Percentiles rank a stretch among this genome's conserved stretches.
Evolutionary conservation across 352 stramenopile species (phyloP).

Genomic region (Phytophthora chlamydospora): DNA sequence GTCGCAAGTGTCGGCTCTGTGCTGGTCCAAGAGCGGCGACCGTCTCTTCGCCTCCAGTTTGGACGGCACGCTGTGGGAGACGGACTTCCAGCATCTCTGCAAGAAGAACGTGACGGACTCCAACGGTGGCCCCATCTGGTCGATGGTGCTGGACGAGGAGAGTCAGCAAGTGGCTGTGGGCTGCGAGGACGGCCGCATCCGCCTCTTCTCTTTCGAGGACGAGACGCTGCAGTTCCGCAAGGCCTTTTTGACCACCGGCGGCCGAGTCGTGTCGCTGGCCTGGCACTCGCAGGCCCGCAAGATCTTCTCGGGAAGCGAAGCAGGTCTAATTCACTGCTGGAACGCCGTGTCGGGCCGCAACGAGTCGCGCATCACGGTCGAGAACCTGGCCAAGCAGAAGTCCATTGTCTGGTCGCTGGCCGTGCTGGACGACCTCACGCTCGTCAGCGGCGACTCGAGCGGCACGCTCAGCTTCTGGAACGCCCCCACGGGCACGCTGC

Average conservation of each 20-base stretch:
- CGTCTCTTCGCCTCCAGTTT: constrained; percentile 77
- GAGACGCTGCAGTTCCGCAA: constrained; percentile 86
- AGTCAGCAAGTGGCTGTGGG: constrained; percentile 77
- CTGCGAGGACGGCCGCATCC: constrained; percentile 91
- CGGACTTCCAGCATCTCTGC: constrained; percentile 73
- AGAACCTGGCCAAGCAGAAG: constrained; percentile 78
- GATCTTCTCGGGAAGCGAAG: constrained; percentile 88
- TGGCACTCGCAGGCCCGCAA: constrained; percentile 76
- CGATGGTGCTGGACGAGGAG: constrained; percentile 74
- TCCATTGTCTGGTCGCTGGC: constrained; percentile 91
- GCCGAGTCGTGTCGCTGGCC: constrained; percentile 83
- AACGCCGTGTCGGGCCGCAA: constrained; percentile 80
- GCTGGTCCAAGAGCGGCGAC: constrained; percentile 39
- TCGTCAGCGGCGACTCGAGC: constrained; percentile 93
- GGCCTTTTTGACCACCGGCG: constrained; percentile 76
- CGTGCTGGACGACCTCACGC: constrained; percentile 90
- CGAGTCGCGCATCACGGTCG: constrained; percentile 84
- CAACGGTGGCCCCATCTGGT: constrained; percentile 90
- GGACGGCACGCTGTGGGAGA: constrained; percentile 81
- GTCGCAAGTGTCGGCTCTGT: constrained; percentile 76
- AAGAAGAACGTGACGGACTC: constrained; percentile 86
- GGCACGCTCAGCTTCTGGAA: constrained; percentile 95
- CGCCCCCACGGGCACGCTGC: constrained; percentile 88
- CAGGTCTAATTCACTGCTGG: constrained; percentile 90
- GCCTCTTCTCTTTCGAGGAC: constrained; percentile 82